Evolutionary conservation across 331 rosid genomes (phyloP), one percentile per base, ranked within the genome.

Genomic region (Spiraea crenata): DNA sequence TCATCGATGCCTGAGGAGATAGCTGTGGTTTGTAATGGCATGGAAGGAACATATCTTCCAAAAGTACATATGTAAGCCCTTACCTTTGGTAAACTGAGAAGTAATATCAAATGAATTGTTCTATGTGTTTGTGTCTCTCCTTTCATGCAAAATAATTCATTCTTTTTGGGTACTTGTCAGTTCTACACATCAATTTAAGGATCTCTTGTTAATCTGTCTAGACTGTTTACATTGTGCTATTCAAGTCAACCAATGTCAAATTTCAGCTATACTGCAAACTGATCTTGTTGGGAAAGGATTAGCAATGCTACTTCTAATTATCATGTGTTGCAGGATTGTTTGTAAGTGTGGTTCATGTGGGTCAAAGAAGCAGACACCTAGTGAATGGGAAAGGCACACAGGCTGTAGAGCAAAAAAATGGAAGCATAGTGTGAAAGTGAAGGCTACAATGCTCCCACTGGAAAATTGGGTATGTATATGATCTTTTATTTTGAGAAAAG

Each of bases 401-500:
- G 99, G 99, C 60, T 86, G 93, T 83, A 89, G 95, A 85, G 96
- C 99, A 1, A 95, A 95, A 82, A 91, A 95, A 76, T 95, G 99
- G 99, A 95, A 95, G 83, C 71, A 85, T 76, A 95, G 96, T 71
- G 99, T 95, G 79, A 95, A 86, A 89, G 97, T 91, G 74, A 91
- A 91, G 83, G 83, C 82, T 67, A 83, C 96, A 49, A 89, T 85
- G 96, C 79, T 82, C 51, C 88, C 96, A 2, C 89, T 95, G 67
- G 99, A 87, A 86, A 86, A 95, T 81, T 95, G 99, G 99, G 99
- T 95, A 50, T 50, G 97, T 89, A 79, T 57, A 14, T 35, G 69
- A 74, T 78, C 78, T 72, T 7, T 69, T 55, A 48, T 16, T 72
- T 61, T 59, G 5, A 47, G 31, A 71, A 70, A 39, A 57, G 67